Evolutionary conservation across 2,329 filamentous ascomycete genomes (phyloP).

Genomic region (Ophiocordyceps camponoti-leonardi): DNA sequence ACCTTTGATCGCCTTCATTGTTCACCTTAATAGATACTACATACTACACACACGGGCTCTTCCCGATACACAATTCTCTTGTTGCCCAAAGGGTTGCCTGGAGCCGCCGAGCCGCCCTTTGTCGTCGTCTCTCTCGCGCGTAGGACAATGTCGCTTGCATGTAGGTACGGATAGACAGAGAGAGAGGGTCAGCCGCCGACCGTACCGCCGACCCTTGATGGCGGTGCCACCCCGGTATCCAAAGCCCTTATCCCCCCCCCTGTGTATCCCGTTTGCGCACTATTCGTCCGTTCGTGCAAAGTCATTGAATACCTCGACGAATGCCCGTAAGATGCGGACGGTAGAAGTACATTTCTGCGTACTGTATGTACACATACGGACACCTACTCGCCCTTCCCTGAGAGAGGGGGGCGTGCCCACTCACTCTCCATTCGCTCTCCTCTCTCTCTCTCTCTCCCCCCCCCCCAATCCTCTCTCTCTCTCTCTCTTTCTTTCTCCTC

Average conservation of each 20-base stretch:
- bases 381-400: neutral
- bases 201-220: neutral
- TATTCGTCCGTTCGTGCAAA: neutral
- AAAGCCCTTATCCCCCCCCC: neutral
- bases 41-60: neutral
- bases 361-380: too few species aligned
- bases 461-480: neutral
- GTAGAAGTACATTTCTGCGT: neutral
- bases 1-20: neutral
- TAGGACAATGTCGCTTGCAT: neutral
- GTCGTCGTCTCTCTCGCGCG: neutral
- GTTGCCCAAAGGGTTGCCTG: neutral
- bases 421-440: neutral
- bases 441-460: neutral
- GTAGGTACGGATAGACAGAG: neutral
- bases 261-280: neutral
- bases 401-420: neutral
- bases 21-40: neutral
- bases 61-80: too few species aligned
- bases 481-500: neutral
- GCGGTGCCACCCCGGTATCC: neutral
- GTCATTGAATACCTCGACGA: neutral
- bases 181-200: too few species aligned
- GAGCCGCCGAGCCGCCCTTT: neutral
- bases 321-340: neutral